A percentile compares a stretch with the other conserved stretches of the same genome.
phyloP scores from a whole-genome alignment of 768 basidiomycete species.

The Leccinellum rugosiceps region DNA sequence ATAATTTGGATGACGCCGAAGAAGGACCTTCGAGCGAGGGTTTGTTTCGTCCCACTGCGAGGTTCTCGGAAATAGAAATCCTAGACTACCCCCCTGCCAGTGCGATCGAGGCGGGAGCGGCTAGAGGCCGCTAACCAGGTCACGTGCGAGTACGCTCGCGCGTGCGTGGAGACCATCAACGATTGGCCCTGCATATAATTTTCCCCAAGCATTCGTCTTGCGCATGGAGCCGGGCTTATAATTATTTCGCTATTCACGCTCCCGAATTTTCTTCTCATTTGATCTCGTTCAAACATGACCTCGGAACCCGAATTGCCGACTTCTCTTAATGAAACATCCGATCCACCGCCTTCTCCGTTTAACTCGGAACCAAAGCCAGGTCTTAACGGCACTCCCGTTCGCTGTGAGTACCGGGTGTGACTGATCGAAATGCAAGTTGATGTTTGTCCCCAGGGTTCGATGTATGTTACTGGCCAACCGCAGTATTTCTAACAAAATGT shows the following conservation, averaged over 20 bases:
- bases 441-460: conserved; percentile 64
- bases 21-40: neutral
- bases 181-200: neutral
- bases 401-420: conserved; percentile 54
- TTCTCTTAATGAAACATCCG: conserved; percentile 62
- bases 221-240: conserved; percentile 1
- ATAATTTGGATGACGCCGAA: conserved; percentile 1
- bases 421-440: neutral
- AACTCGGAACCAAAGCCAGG: conserved; percentile 72
- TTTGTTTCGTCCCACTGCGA: neutral
- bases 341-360: conserved; percentile 43
- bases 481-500: conserved; percentile 8
- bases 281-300: conserved; percentile 12
- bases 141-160: neutral
- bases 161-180: conserved; percentile 7
- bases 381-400: conserved; percentile 68
- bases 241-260: neutral
- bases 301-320: conserved; percentile 28
- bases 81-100: neutral
- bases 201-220: neutral
- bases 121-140: neutral
- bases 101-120: neutral
- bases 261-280: neutral
- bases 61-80: neutral
- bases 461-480: conserved; percentile 48